Evolutionary conservation across 108 stramenopile species (phyloP).

Genomic region (Nitzschia putrida): DNA sequence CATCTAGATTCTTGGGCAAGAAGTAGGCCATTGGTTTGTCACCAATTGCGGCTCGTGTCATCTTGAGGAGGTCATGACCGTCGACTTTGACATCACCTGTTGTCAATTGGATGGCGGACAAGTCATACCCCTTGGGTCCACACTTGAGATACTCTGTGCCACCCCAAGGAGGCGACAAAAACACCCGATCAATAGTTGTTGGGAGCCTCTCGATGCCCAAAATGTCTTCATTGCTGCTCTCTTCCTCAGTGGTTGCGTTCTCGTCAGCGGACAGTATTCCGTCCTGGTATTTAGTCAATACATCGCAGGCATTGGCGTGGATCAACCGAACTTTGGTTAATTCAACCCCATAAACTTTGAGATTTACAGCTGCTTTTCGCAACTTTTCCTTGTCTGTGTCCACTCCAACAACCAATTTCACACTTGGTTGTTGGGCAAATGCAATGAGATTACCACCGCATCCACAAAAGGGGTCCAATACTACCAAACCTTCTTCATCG

Average conservation of each 20-base stretch:
- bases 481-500: slow-evolving; percentile 37
- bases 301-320: slow-evolving; percentile 58
- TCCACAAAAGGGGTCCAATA: slow-evolving; percentile 84
- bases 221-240: slow-evolving; percentile 40
- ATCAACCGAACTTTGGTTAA: slow-evolving; percentile 62
- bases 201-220: slow-evolving; percentile 67
- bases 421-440: slow-evolving; percentile 48
- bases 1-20: slow-evolving; percentile 73
- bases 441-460: slow-evolving; percentile 86
- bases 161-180: slow-evolving; percentile 86
- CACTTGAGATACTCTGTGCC: slow-evolving; percentile 66
- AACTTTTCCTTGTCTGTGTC: slow-evolving; percentile 65
- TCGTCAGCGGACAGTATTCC: slow-evolving; percentile 8
- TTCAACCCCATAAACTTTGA: slow-evolving; percentile 59
- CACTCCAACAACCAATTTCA: slow-evolving; percentile 59
- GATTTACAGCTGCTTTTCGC: slow-evolving; percentile 73
- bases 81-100: slow-evolving; percentile 23
- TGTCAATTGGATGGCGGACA: slow-evolving; percentile 28
- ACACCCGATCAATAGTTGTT: slow-evolving; percentile 57
- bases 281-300: slow-evolving; percentile 47
- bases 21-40: slow-evolving; percentile 54
- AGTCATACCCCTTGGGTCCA: slow-evolving; percentile 44
- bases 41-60: slow-evolving; percentile 47
- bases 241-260: neutral
- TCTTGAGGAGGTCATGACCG: slow-evolving; percentile 50